Evolutionary conservation across 306 rosid genomes (phyloP), one percentile per base, ranked within the genome.

Genomic region (Acacia confusa): DNA sequence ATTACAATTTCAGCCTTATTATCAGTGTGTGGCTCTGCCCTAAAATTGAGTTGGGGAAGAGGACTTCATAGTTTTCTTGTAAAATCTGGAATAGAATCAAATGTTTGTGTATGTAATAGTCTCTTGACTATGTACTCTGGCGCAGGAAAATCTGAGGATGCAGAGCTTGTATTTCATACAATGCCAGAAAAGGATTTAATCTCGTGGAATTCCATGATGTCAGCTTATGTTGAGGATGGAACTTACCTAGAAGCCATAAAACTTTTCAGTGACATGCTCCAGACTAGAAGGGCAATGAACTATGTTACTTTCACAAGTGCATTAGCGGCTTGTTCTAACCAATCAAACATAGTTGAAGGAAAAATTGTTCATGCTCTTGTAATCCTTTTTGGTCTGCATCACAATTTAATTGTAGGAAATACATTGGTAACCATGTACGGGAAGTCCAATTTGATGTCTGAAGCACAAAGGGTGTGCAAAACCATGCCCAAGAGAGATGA

Each of bases 161-260:
- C 95, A 24, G 94, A 90, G 86, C 74, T 67, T 76, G 84, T 90
- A 77, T 95, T 95, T 82, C 78, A 50, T 65, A 85, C 82, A 86
- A 95, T 92, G 97, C 84, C 86, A n/a, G 88, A 88, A 72, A 95
- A 73, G 86, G 97, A 92, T 89, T 78, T 89, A 80, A 91, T 93
- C 79, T 89, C 97, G 5, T 95, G 99, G 99, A 95, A 95, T 82
- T 91, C 99, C 83, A 88, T 95, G 94, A 80, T 95, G 87, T 90
- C 92, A 70, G 70, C 92, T 88, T 85, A 86, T 87, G 94, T 86
- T 77, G 91, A 87, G 81, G 90, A 91, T 83, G 94, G 79, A 50
- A 87, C 83, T 64, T 74, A 60, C 73, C 82, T 53, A 40, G 53
- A 63, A 58, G 93, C 94, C 50, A n/a, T 93, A 15, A 79, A 76